Base-by-base conservation (phyloP, 108 stramenopile genomes). In the Parietichytrium sp. region DNA sequence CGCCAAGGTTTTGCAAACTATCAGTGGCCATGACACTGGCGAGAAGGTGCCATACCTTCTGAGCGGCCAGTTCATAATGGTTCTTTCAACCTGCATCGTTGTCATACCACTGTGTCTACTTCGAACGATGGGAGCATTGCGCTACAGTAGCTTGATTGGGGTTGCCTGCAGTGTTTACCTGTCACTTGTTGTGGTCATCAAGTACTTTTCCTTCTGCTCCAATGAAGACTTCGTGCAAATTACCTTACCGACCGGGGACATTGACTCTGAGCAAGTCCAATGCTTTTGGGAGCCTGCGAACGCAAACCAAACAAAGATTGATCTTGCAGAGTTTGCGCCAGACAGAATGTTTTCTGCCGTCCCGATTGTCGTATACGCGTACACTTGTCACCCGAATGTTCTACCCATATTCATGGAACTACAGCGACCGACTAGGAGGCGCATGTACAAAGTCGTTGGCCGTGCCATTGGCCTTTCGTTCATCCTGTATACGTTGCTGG, bases 381-480 rank as follows among this genome's bases (percentile, higher is more conserved):
- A 72, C 61, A 72, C 61, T 7, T 72, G 61, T 42, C 61, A 72
- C 33, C 61, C 61, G 20, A 72, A 72, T 42, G 61, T 72, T 33
- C 33, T 72, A n/a, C 61, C 61, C 8, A 72, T 72, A 33, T 72
- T 72, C 42, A 33, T 72, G 38, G 61, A 72, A 42, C 61, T 72
- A 8, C 36, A 72, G 38, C 36, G 45, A 25, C 61, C 61, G 38
- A 72, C 61, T n/a, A 33, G 61, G 6, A 16, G 42, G 29, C 33
- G 61, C 33, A 72, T 72, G 61, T 45, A 33, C 6, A 72, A 72
- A 42, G 61, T 72, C 42, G 61, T 72, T 15, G 45, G 61, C 61
- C 61, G 61, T 27, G 61, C 61, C 8, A 33, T 72, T 42, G 61
- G 61, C 33, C 61, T 72, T 25, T 33, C 61, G 10, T 25, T 72